Base-by-base conservation (phyloP, 805 yeast species). In the Saccharomycopsis babjevae region DNA sequence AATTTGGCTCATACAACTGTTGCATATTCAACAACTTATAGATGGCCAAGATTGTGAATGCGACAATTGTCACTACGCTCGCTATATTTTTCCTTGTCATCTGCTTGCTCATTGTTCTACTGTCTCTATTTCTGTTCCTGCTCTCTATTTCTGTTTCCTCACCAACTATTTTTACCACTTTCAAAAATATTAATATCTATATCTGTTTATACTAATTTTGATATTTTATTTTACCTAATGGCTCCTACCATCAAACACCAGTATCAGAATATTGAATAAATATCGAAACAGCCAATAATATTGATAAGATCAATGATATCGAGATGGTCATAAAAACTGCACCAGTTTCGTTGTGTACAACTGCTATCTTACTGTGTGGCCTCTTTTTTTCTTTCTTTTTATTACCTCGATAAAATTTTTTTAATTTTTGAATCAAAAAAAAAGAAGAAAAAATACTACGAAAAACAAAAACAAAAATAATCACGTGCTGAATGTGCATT, bases 1-100 rank as follows among this genome's bases (percentile, higher is more conserved):
- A 61, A 39, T 59, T 59, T 30, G 64, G 64, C 32, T 28, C 50
- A 36, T 61, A 61, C 13, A 50, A 54, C 3, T 46, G 52, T 4
- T 15, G 59, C 50, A 46, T 40, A 13, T 22, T 46, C n/a, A 46
- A 22, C 52, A 46, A 46, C 15, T 22, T 46, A 25, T 46, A 46
- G 32, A 46, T 25, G 8, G 52, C n/a, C 16, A 46, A 20, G 13
- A 46, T 25, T 8, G 52, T 22, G 52, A 46, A 46, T 10, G 6
- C n/a, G 8, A 46, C 22, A 28, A 46, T 25, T 22, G 30, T 13
- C 52, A 13, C 52, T 25, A 28, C 10, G 25, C 30, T 22, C 52
- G 52, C 52, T 46, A 46, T 25, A 25, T 46, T 46, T 32, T 46
- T 46, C 52, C 52, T 46, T 16, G 52, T 25, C 52, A 46, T 46